These are phyloP conservation scores for Fusarium nematophilum DNA, from an alignment of 2,329 filamentous ascomycete genomes.

Conservation along the genomic window DNA sequence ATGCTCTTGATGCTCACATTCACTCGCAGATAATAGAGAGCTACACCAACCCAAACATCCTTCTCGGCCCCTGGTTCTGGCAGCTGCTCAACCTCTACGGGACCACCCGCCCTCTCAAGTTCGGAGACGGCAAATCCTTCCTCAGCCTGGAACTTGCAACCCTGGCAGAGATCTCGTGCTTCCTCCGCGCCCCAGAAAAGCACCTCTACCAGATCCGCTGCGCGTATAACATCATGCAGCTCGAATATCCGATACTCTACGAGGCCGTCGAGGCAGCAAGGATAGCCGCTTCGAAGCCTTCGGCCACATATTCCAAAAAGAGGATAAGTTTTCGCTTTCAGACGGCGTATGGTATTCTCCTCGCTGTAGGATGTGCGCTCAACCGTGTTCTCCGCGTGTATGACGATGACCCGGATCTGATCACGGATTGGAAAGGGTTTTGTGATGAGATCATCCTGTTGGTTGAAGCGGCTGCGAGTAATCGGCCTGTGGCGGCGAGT, in stretches of 20 bases:
- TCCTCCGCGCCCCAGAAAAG: neutral
- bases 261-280: neutral
- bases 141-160: neutral
- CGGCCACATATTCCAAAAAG: neutral
- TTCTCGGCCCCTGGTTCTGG: slow-evolving; percentile 12
- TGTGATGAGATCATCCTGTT: neutral
- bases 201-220: slow-evolving; percentile 18
- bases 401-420: neutral
- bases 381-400: slow-evolving; percentile 10
- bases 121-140: neutral
- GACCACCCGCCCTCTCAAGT: neutral
- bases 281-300: neutral
- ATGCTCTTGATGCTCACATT: neutral
- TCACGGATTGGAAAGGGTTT: neutral
- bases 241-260: neutral
- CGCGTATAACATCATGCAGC: neutral
- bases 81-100: neutral
- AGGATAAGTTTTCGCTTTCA: slow-evolving; percentile 9
- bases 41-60: neutral
- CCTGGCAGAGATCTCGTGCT: neutral
- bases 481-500: slow-evolving; percentile 13
- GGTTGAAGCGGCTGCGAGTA: neutral
- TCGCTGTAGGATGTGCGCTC: neutral
- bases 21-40: slow-evolving; percentile 7
- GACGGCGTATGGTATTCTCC: neutral